A percentile compares a stretch with the other conserved stretches of the same genome.
phyloP scores from a whole-genome alignment of 768 basidiomycete genomes.

The Lyophyllum atratum region DNA sequence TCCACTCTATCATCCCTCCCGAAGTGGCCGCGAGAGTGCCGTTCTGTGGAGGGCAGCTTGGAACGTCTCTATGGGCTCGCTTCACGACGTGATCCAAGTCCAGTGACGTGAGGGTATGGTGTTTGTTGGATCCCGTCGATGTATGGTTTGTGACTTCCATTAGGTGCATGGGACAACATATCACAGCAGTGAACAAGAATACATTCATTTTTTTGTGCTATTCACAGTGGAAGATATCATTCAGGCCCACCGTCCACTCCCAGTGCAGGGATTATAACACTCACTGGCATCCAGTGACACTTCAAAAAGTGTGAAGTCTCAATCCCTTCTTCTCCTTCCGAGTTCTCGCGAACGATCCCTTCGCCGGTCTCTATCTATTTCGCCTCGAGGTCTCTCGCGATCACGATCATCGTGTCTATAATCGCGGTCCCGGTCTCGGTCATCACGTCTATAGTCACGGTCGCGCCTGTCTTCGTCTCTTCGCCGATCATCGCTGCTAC shows the following conservation, averaged over 20 bases:
- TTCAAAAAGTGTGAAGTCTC: not conserved
- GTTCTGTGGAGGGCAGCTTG: too few species aligned
- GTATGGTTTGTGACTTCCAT: too few species aligned
- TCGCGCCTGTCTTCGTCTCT: slow-evolving; percentile 21
- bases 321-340: slow-evolving; percentile 17
- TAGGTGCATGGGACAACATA: too few species aligned
- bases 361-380: slow-evolving; percentile 32
- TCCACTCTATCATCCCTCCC: too few species aligned
- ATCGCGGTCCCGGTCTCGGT: slow-evolving; percentile 10
- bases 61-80: too few species aligned
- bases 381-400: slow-evolving; percentile 29
- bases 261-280: not conserved
- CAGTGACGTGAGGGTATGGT: too few species aligned
- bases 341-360: slow-evolving; percentile 31
- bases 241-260: not conserved
- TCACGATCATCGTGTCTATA: slow-evolving; percentile 3
- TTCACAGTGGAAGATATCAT: not conserved
- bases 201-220: too few species aligned
- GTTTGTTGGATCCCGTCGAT: too few species aligned
- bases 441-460: slow-evolving; percentile 16
- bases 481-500: slow-evolving; percentile 31
- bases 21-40: too few species aligned
- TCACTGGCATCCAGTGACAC: not conserved
- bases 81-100: too few species aligned
- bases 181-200: too few species aligned